These are phyloP conservation scores for Colletotrichum sidae DNA, from an alignment of 2,329 filamentous ascomycete genomes.

Conservation along the genomic window DNA sequence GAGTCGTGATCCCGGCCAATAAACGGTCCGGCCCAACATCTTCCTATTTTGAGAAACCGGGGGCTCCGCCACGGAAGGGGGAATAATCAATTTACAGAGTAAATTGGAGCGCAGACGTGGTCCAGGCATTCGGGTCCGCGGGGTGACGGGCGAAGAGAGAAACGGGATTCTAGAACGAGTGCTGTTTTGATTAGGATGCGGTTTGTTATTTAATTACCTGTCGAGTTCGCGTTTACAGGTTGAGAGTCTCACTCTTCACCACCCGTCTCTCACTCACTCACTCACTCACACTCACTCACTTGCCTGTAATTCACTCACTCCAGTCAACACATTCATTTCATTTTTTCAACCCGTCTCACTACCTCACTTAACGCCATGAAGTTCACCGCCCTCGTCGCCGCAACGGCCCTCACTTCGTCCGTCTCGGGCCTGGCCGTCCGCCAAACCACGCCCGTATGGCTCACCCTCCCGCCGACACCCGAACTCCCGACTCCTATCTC, in stretches of 20 bases:
- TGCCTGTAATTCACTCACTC: background rate
- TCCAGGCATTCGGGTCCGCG: slow-evolving; percentile 24
- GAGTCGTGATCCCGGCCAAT: slow-evolving; percentile 34
- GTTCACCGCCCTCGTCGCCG: slow-evolving; percentile 23
- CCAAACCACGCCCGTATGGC: slow-evolving; percentile 44
- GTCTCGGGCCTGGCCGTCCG: slow-evolving; percentile 41
- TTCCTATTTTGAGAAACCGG: slow-evolving; percentile 25
- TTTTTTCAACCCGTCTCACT: background rate
- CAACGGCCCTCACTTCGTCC: slow-evolving; percentile 20
- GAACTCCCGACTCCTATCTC: slow-evolving; percentile 49
- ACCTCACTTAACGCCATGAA: slow-evolving; percentile 11
- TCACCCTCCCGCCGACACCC: slow-evolving; percentile 52
- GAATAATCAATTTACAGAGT: slow-evolving; percentile 6
- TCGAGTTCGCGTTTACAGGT: background rate
- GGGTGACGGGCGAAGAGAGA: background rate
- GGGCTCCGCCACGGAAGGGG: slow-evolving; percentile 26
- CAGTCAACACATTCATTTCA: slow-evolving; percentile 14
- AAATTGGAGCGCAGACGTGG: background rate
- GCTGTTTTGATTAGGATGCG: background rate
- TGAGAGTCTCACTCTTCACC: background rate
- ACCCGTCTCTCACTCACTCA: slow-evolving; percentile 11
- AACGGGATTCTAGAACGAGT: background rate
- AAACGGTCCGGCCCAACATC: too few species aligned
- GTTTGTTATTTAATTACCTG: slow-evolving; percentile 21
- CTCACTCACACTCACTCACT: slow-evolving; percentile 15